These are phyloP conservation scores for Populus tremula DNA, from an alignment of 345 rosid species.

Conservation along the genomic window DNA sequence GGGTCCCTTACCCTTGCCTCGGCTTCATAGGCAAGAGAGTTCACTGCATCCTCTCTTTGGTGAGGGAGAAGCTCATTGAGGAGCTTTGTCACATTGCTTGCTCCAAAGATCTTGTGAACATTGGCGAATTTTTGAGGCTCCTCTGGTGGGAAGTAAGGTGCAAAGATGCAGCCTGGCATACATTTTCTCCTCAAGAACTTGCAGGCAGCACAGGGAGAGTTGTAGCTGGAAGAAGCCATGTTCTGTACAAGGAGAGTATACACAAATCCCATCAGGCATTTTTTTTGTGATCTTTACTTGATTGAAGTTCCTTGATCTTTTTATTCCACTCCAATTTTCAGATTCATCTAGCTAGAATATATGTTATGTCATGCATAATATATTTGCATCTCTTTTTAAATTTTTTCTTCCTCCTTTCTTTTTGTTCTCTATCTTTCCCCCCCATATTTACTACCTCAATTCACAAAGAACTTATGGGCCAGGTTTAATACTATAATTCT, in stretches of 20 bases:
- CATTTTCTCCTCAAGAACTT: constrained; percentile 88
- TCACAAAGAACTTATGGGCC: background rate
- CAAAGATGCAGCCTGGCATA: constrained; percentile 85
- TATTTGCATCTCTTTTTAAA: background rate
- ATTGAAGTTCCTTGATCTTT: background rate
- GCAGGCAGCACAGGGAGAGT: constrained; percentile 97
- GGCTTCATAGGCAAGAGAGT: constrained; percentile 90
- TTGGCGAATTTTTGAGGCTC: constrained; percentile 92
- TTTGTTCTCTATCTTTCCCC: background rate
- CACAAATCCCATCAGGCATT: constrained; percentile 9
- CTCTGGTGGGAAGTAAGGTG: constrained; percentile 96
- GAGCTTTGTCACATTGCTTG: constrained; percentile 89
- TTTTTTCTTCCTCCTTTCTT: background rate
- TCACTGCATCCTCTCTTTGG: constrained; percentile 93
- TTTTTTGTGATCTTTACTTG: constrained; percentile 20
- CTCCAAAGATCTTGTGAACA: constrained; percentile 96
- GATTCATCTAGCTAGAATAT: background rate
- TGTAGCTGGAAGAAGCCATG: constrained; percentile 77
- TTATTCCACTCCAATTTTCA: background rate
- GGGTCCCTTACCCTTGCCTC: constrained; percentile 94
- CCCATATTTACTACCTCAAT: background rate
- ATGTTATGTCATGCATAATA: background rate
- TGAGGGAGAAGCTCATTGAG: constrained; percentile 84
- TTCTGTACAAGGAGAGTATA: constrained; percentile 2
- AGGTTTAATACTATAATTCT: background rate